These are phyloP conservation scores for Plasmodium falciparum DNA, from an alignment of 169 alveolate genomes.

Conservation along the genomic window DNA sequence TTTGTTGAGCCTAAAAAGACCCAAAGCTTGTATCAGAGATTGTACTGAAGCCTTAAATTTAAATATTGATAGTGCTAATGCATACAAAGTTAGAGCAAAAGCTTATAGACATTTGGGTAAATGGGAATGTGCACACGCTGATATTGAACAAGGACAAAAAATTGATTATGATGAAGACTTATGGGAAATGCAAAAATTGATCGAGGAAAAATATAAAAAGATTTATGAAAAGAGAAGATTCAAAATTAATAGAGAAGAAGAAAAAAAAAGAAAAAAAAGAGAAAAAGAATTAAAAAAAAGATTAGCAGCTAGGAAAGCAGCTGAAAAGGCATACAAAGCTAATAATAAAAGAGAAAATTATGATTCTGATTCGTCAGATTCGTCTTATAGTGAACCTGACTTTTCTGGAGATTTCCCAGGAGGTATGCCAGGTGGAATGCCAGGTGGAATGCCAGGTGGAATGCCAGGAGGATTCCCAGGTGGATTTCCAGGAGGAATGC, in stretches of 20 bases:
- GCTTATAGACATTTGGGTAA: slow-evolving; percentile 84
- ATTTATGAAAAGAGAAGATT: slow-evolving; percentile 81
- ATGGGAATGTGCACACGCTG: slow-evolving; percentile 85
- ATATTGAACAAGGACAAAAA: slow-evolving; percentile 85
- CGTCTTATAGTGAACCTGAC: slow-evolving; percentile 63
- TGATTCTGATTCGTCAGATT: slow-evolving; percentile 58
- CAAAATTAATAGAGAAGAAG: slow-evolving; percentile 78
- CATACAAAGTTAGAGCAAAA: slow-evolving; percentile 81
- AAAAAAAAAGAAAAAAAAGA: slow-evolving; percentile 77
- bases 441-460: slow-evolving; percentile 84
- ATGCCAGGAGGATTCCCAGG: slow-evolving; percentile 80
- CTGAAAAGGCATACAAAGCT: slow-evolving; percentile 78
- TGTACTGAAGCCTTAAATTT: slow-evolving; percentile 84
- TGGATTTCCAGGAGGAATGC: slow-evolving; percentile 78
- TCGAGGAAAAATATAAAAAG: slow-evolving; percentile 82
- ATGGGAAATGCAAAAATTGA: slow-evolving; percentile 86
- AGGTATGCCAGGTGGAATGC: slow-evolving; percentile 80
- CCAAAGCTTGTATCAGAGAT: slow-evolving; percentile 83
- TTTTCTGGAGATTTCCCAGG: slow-evolving; percentile 79
- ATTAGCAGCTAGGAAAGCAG: slow-evolving; percentile 76
- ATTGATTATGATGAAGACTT: slow-evolving; percentile 84
- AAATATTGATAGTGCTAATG: slow-evolving; percentile 85
- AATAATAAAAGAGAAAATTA: slow-evolving; percentile 70
- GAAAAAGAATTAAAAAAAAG: slow-evolving; percentile 77
- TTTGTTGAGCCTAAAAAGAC: slow-evolving; percentile 79